Base-by-base conservation (phyloP, 1,139 yeast genomes). In the Diutina ranongensis region DNA sequence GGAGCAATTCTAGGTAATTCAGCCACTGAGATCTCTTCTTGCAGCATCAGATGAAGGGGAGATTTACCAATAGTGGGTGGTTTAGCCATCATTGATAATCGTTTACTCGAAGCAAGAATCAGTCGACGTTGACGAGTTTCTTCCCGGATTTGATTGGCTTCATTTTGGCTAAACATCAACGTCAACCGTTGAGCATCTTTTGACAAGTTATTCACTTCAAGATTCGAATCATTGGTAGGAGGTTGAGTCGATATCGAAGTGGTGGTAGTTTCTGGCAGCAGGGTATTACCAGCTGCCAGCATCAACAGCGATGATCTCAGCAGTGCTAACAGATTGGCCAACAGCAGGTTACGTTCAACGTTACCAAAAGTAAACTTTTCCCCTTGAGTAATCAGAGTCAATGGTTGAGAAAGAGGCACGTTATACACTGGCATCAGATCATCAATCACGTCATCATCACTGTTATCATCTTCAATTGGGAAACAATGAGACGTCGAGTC, bases 301-400 rank as follows among this genome's bases (percentile, higher is more conserved):
- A 25, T 38, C 18, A 38, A 16, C 42, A 38, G 42, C 12, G 20
- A 18, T 15, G 20, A 18, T 5, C 36, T 12, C 36, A 34, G 36
- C 42, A 38, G 42, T 18, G 28, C 13, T 16, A 25, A n/a, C 32
- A 16, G 21, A 13, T 19, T 21, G 22, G 40, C 40, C 19, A 38
- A 16, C 42, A 38, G 42, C 31, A 15, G 20, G n/a, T 22, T 25
- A 10, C 42, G 42, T 8, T 15, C 16, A 20, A 12, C 21, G 20
- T 38, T 38, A 18, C 42, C 42, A 8, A 38, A 38, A 10, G 42
- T 38, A 25, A 38, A 38, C 28, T 38, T 38, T 22, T 38, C 42
- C 8, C 42, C 42, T 8, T 38, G 32, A 20, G n/a, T 25, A 20
- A 38, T 38, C 42, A 38, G 42, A 4, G 33, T 22, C 32, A 38